phyloP scores from a whole-genome alignment of 225 moss, liverwort and hornwort species.

The Antitrichia curtipendula region DNA sequence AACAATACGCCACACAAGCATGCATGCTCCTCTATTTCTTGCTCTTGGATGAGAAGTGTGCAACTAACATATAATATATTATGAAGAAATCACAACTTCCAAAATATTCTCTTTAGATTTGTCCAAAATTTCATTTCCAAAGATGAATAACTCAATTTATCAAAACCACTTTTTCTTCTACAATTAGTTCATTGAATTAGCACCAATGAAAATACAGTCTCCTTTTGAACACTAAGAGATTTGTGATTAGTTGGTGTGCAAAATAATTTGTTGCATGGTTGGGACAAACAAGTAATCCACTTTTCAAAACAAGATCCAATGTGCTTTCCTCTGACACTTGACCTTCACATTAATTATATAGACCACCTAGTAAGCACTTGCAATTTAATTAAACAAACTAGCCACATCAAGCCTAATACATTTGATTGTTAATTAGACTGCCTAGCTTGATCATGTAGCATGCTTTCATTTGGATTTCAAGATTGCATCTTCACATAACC shows the following conservation, averaged over 20 bases:
- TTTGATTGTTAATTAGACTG: neutral
- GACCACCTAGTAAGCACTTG: neutral
- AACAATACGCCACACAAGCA: neutral
- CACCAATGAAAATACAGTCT: neutral
- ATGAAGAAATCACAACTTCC: neutral
- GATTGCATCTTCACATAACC: neutral
- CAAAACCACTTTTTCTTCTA: neutral
- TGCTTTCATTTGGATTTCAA: neutral
- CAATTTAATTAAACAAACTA: neutral
- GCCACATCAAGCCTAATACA: fast-evolving
- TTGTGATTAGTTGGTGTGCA: neutral
- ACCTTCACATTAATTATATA: neutral
- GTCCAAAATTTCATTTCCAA: neutral
- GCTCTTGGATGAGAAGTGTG: neutral
- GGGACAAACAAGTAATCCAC: too few species aligned
- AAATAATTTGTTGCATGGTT: neutral
- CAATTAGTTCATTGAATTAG: neutral
- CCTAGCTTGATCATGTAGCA: neutral
- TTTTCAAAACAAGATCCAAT: neutral
- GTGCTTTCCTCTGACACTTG: neutral
- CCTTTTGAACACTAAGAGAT: too few species aligned
- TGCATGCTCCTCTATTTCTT: neutral
- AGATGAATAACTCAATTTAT: neutral
- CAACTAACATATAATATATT: neutral
- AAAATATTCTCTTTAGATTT: neutral